A percentile compares a stretch with the other conserved stretches of the same genome.
phyloP scores from a whole-genome alignment of 106 monocot genomes.

The Cymbidium sinense region DNA sequence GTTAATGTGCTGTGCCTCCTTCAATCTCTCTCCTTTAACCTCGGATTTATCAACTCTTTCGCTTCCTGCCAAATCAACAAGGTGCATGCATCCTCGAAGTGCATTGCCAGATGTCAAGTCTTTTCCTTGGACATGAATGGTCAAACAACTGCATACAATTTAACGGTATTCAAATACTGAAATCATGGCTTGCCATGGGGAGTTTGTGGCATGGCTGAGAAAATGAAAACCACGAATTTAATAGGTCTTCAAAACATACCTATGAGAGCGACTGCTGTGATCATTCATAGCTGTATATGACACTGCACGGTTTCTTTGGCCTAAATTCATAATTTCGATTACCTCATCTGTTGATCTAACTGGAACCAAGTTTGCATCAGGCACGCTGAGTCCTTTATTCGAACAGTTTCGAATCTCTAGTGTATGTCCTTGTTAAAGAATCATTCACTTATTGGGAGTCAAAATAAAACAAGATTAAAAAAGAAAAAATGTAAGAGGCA shows the following conservation, averaged over 20 bases:
- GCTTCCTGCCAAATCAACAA: slow-evolving; percentile 95
- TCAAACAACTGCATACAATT: slow-evolving; percentile 70
- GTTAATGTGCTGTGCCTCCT: slow-evolving; percentile 95
- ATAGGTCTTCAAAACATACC: no score
- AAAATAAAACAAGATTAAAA: neutral
- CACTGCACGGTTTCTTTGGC: slow-evolving; percentile 78
- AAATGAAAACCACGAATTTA: neutral
- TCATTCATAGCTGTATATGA: slow-evolving; percentile 86
- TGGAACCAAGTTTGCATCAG: slow-evolving; percentile 75
- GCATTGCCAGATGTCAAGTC: slow-evolving; percentile 54
- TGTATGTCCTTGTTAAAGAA: slow-evolving; percentile 63
- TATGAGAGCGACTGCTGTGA: slow-evolving; percentile 98
- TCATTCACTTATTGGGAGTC: neutral
- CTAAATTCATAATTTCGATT: slow-evolving; percentile 85
- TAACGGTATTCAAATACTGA: neutral
- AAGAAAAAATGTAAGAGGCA: neutral
- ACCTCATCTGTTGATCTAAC: slow-evolving; percentile 78
- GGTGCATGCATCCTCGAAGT: slow-evolving; percentile 82
- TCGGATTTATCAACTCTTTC: slow-evolving; percentile 96
- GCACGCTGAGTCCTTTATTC: slow-evolving; percentile 76
- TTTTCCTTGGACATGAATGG: slow-evolving; percentile 87
- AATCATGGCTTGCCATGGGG: no score
- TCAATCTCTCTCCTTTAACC: slow-evolving; percentile 77
- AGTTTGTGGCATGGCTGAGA: no score
- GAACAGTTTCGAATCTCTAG: slow-evolving; percentile 86